These are phyloP conservation scores for Cercospora berteroae DNA, from an alignment of 2,329 filamentous ascomycete genomes.

Conservation along the genomic window DNA sequence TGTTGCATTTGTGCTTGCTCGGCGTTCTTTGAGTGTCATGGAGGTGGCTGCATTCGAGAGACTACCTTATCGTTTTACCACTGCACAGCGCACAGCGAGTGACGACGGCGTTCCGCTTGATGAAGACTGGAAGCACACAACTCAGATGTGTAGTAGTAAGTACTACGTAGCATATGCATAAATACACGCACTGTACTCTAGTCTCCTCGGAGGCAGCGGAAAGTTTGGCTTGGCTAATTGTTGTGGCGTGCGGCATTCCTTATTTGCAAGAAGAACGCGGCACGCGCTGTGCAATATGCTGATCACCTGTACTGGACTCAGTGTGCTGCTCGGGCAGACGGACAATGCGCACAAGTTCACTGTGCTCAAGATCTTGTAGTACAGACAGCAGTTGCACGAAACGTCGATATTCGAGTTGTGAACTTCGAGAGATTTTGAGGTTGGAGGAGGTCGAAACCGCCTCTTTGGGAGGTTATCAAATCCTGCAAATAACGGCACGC, in stretches of 20 bases:
- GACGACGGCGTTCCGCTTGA: neutral
- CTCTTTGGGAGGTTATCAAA: neutral
- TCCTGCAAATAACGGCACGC: neutral
- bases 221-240: neutral
- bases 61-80: too few species aligned
- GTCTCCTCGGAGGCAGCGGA: neutral
- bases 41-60: neutral
- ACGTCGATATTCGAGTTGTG: neutral
- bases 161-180: neutral
- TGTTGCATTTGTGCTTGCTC: neutral
- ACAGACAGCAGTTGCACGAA: neutral
- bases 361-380: neutral
- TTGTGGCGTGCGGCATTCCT: neutral
- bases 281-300: neutral
- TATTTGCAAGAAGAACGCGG: neutral
- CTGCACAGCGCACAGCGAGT: too few species aligned
- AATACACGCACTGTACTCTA: neutral
- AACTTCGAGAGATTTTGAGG: neutral
- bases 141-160: neutral
- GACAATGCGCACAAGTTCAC: neutral
- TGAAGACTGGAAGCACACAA: neutral
- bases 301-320: neutral
- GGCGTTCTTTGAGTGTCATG: neutral
- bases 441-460: neutral
- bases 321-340: neutral